These are phyloP conservation scores for Trypethelium eluteriae DNA, from an alignment of 495 filamentous ascomycete species.

Conservation along the genomic window DNA sequence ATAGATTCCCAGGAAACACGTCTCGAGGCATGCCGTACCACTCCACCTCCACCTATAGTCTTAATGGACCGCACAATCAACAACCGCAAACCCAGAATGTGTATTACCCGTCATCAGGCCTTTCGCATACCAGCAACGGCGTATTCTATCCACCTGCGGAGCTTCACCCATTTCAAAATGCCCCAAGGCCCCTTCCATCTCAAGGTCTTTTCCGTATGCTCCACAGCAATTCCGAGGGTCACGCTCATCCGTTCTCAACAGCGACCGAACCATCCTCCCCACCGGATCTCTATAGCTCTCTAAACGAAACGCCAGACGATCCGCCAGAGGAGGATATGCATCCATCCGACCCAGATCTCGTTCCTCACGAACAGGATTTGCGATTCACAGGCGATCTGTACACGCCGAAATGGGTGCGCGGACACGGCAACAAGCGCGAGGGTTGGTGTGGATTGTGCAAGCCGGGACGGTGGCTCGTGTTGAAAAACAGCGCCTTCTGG, in stretches of 20 bases:
- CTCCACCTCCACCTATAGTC: constrained; percentile 44
- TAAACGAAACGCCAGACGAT: constrained; percentile 57
- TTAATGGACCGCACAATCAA: constrained; percentile 19
- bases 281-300: constrained; percentile 63
- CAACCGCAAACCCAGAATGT: constrained; percentile 25
- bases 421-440: constrained; percentile 73
- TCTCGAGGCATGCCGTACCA: constrained; percentile 34
- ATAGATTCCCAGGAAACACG: constrained; percentile 26
- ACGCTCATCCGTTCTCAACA: constrained; percentile 46
- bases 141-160: background rate
- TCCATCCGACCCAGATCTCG: constrained; percentile 58
- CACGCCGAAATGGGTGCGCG: constrained; percentile 69
- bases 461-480: constrained; percentile 69
- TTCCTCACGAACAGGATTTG: constrained; percentile 67
- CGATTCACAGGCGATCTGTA: constrained; percentile 71
- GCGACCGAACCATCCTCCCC: constrained; percentile 60
- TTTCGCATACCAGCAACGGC: background rate
- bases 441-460: constrained; percentile 82
- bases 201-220: constrained; percentile 56
- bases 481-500: constrained; percentile 82
- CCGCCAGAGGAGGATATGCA: constrained; percentile 71
- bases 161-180: constrained; percentile 25
- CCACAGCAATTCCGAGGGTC: constrained; percentile 59
- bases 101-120: constrained; percentile 18
- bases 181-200: constrained; percentile 46